Conservation (phyloP, 352 stramenopile genomes). For the Phytopythium ostracodes region DNA sequence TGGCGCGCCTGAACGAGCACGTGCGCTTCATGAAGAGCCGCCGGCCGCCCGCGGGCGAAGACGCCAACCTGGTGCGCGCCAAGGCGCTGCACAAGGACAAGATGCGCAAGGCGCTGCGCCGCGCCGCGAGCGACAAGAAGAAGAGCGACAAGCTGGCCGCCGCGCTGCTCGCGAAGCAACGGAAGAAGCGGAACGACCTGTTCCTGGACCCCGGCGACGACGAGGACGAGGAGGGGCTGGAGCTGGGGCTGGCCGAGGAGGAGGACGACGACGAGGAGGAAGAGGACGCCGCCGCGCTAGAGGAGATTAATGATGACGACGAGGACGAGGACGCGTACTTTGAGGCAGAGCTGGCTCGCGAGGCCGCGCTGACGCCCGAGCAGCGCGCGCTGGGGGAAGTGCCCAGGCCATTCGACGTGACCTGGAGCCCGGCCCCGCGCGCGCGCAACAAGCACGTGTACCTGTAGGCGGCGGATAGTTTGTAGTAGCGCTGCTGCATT, state of each 20-base stretch:
- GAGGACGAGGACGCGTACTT: conserved; percentile 13
- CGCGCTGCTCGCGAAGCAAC: background rate
- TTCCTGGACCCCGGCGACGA: conserved; percentile 7
- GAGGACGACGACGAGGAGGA: conserved; percentile 10
- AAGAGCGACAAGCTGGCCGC: conserved; percentile 11
- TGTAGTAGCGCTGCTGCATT: too few species aligned
- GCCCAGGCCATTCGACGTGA: conserved; percentile 69
- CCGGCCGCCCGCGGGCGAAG: conserved; percentile 35
- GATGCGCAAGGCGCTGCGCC: conserved; percentile 17
- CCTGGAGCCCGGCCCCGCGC: conserved; percentile 52
- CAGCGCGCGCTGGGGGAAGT: conserved; percentile 34
- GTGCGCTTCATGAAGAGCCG: conserved; percentile 51
- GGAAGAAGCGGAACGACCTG: background rate
- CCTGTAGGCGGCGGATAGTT: conserved; percentile 28
- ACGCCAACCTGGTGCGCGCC: conserved; percentile 33
- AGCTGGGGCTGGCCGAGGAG: conserved; percentile 2
- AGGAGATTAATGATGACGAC: background rate
- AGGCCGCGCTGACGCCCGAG: conserved; percentile 36
- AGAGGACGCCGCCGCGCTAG: conserved; percentile 5
- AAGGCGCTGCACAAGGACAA: conserved; percentile 41
- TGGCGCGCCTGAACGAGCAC: conserved; percentile 58
- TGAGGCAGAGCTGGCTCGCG: conserved; percentile 28
- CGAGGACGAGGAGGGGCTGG: conserved; percentile 8
- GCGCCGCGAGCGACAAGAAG: conserved; percentile 2
- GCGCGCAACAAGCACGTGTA: conserved; percentile 80